phyloP scores from a whole-genome alignment of 1,284 basidiomycete genomes.

The Sutorius eximius region DNA sequence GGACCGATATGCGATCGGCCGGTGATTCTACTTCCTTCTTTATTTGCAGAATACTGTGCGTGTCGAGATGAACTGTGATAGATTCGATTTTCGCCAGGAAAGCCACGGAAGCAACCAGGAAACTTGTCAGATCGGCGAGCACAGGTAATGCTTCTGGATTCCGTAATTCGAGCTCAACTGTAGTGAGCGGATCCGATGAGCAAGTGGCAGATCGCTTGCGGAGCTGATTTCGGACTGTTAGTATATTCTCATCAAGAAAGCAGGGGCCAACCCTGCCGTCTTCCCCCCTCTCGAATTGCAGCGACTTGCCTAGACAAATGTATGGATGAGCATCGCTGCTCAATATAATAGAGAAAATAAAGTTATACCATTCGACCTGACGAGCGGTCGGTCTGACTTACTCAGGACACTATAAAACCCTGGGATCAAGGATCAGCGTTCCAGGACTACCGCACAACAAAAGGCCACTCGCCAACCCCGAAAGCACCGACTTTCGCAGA shows the following conservation, averaged over 20 bases:
- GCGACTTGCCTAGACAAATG: conserved; percentile 12
- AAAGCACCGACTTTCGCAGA: conserved; percentile 86
- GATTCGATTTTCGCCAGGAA: background rate
- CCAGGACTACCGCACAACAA: background rate
- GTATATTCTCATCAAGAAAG: conserved; percentile 38
- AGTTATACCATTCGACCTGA: conserved; percentile 75
- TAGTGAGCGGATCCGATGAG: conserved; percentile 48
- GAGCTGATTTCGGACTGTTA: conserved; percentile 2
- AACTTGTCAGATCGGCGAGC: conserved; percentile 52
- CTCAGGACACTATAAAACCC: conserved; percentile 83
- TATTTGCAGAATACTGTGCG: background rate
- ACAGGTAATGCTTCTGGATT: conserved; percentile 71
- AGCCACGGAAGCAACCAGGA: background rate
- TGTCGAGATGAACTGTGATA: background rate
- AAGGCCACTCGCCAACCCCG: conserved; percentile 63
- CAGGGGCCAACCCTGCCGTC: conserved; percentile 12
- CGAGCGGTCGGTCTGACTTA: conserved; percentile 86
- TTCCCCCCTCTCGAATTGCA: conserved; percentile 81
- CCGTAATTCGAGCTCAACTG: conserved; percentile 36
- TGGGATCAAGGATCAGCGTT: conserved; percentile 21
- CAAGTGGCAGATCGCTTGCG: conserved; percentile 48
- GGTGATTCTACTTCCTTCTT: background rate
- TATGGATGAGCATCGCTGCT: background rate
- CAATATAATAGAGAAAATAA: background rate
- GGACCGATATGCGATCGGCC: background rate